phyloP scores from a whole-genome alignment of 768 basidiomycete genomes.

The Candolleomyces aberdarensis region DNA sequence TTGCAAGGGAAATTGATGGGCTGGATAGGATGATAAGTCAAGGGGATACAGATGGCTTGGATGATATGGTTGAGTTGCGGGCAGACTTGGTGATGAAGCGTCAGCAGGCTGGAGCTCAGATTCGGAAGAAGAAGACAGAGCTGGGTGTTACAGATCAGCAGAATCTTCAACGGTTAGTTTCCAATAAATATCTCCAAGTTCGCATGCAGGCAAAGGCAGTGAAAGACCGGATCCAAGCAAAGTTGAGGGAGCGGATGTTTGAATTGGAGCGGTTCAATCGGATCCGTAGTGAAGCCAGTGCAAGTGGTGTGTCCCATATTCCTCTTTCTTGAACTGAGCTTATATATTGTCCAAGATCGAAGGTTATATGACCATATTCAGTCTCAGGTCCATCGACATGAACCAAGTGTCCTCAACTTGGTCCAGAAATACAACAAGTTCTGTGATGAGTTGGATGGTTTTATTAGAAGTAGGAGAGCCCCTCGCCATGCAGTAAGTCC shows the following conservation, averaged over 20 bases:
- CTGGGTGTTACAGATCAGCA: background rate
- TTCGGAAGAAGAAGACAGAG: background rate
- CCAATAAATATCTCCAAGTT: background rate
- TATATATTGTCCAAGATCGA: slow-evolving; percentile 9
- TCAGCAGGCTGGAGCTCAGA: background rate
- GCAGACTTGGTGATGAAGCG: background rate
- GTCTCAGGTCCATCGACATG: slow-evolving; percentile 18
- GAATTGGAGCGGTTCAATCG: slow-evolving; percentile 21
- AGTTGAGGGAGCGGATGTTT: slow-evolving; percentile 22
- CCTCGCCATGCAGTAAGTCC: slow-evolving; percentile 21
- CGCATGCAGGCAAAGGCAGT: slow-evolving; percentile 20
- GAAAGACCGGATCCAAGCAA: slow-evolving; percentile 20
- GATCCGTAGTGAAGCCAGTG: slow-evolving; percentile 11
- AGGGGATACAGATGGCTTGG: background rate
- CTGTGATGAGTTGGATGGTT: slow-evolving; percentile 16
- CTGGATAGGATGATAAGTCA: background rate
- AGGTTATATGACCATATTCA: slow-evolving; percentile 27
- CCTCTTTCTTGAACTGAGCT: too few relatives aligned
- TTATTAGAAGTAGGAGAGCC: slow-evolving; percentile 18
- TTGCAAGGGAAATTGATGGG: background rate
- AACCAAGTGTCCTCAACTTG: slow-evolving; percentile 23
- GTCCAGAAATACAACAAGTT: slow-evolving; percentile 26
- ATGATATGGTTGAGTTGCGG: background rate
- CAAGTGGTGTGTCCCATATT: slow-evolving; percentile 14
- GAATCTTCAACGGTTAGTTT: background rate